Evolutionary conservation across 2,329 filamentous ascomycete genomes (phyloP), one percentile per base, ranked within the genome.

Genomic region (Aureobasidium sp.): DNA sequence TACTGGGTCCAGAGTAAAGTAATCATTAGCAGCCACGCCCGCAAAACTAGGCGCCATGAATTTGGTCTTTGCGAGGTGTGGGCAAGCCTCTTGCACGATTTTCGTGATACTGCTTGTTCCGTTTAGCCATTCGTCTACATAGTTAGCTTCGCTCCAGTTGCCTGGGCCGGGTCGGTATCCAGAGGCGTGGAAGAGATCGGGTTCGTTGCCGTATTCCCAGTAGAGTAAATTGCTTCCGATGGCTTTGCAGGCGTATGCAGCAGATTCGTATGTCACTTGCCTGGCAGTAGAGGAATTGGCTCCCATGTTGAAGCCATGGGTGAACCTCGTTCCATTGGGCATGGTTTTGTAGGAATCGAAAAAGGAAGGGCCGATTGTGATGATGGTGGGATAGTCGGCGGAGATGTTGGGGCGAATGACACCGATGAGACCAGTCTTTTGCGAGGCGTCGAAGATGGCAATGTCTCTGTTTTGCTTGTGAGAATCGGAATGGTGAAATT

Each of bases 131-230:
- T 87, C 81, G 6, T 70, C 66, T 2, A 85, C 82, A 67, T 83
- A 87, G 36, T 76, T 74, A 17, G 70, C 71, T 67, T 86, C 84
- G 61, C 78, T 79, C 79, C 82, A 87, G 31, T 68, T 74, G 0
- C 74, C 31, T 0, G 83, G 79, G n/a, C 84, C 73, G 64, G 83
- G 79, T 20, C 84, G 73, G 65, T 83, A 81, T 2, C 78, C 70
- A 22, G 79, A 81, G 1, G 78, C 80, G 20, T 80, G 78, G 70
- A 75, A 87, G 8, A 87, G 71, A 69, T 87, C 84, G 0, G 84
- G 83, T 70, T 87, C 84, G 67, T 87, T 87, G 42, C 86, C 85
- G 66, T 87, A 82, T 68, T 85, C 83, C 82, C 82, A 87, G 64
- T 75, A 74, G 29, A 82, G 77, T 6, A 86, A 72, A 59, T 78